Conservation (phyloP, 2,329 filamentous ascomycete species). For the Myrmaecium sp. region DNA sequence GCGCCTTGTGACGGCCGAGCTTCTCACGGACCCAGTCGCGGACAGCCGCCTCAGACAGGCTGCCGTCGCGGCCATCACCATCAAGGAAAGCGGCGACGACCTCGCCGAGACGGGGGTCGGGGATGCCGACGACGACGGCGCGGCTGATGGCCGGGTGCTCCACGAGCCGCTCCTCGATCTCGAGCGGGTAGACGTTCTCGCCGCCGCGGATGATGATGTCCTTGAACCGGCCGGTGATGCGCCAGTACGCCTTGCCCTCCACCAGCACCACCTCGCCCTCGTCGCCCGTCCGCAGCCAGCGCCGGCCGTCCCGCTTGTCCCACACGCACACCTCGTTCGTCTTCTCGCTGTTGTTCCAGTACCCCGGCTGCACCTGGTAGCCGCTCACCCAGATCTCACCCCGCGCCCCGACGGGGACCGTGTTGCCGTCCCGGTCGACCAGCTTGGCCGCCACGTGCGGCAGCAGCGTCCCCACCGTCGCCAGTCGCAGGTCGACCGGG, state of each 20-base stretch:
- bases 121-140: slow-evolving; percentile 55
- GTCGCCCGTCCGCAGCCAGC: slow-evolving; percentile 23
- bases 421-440: slow-evolving; percentile 47
- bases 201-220: slow-evolving; percentile 55
- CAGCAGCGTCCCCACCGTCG: slow-evolving; percentile 59
- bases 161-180: slow-evolving; percentile 58
- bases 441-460: slow-evolving; percentile 63
- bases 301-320: slow-evolving; percentile 40
- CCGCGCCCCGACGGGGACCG: slow-evolving; percentile 48
- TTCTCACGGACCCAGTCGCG: slow-evolving; percentile 21
- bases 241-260: slow-evolving; percentile 38
- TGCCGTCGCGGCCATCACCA: slow-evolving; percentile 6
- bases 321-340: slow-evolving; percentile 54
- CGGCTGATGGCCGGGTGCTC: slow-evolving; percentile 43
- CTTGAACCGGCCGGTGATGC: slow-evolving; percentile 60
- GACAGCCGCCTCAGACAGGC: slow-evolving; percentile 16
- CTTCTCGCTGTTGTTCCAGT: slow-evolving; percentile 54
- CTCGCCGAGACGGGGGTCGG: slow-evolving; percentile 55
- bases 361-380: slow-evolving; percentile 53
- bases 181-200: slow-evolving; percentile 42
- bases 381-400: slow-evolving; percentile 67
- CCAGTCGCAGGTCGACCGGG: slow-evolving; percentile 46
- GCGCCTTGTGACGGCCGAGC: slow-evolving; percentile 33
- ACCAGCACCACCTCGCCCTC: slow-evolving; percentile 22
- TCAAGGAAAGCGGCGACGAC: slow-evolving; percentile 50